Evolutionary conservation across 1,284 basidiomycete species (phyloP).

Genomic region (Cryptococcus deneoformans): DNA sequence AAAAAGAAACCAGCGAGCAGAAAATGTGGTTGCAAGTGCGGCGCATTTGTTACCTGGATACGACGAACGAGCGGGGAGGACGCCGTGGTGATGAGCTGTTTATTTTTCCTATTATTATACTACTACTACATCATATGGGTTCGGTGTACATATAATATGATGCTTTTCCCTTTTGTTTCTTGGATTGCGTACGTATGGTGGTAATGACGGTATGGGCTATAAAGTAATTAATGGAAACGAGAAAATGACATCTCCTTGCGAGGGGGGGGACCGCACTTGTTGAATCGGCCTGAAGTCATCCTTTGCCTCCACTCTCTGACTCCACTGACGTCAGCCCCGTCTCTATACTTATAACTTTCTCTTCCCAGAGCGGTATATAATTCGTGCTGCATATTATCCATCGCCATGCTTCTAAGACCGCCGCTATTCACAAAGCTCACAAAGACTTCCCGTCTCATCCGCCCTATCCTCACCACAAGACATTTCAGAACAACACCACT

Average conservation of each 20-base stretch:
- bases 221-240: neutral
- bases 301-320: neutral
- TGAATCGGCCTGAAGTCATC: neutral
- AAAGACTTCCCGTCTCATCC: neutral
- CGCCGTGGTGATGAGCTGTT: neutral
- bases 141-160: too few species aligned
- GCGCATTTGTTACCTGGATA: slow-evolving; percentile 22
- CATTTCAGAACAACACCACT: slow-evolving; percentile 13
- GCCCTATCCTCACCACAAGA: slow-evolving; percentile 7
- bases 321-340: neutral
- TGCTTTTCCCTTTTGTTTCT: too few species aligned
- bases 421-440: slow-evolving; percentile 3
- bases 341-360: neutral
- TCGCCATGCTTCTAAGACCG: slow-evolving; percentile 2
- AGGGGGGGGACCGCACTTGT: neutral
- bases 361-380: neutral
- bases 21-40: slow-evolving; percentile 40
- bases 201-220: neutral
- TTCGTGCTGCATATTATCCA: too few species aligned
- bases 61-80: slow-evolving; percentile 2
- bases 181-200: too few species aligned
- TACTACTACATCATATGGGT: too few species aligned
- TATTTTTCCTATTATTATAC: too few species aligned
- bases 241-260: neutral
- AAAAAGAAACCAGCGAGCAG: slow-evolving; percentile 36